Percentiles rank a stretch among this genome's conserved stretches.
Conservation (phyloP, 1,284 basidiomycete species). For the Irpex lacteus region DNA sequence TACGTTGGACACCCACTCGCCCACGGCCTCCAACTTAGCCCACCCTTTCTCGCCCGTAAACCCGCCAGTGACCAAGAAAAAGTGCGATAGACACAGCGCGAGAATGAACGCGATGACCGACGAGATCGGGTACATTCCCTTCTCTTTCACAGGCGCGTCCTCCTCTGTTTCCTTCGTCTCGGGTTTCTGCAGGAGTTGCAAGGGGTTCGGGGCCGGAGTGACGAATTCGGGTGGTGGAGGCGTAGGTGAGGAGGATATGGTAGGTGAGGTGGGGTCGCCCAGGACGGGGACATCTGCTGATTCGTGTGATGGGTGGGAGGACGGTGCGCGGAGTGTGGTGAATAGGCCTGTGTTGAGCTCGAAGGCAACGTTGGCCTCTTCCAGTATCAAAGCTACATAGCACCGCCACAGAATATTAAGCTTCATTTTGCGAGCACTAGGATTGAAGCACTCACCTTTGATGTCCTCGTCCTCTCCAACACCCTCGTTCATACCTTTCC, state of each 20-base stretch:
- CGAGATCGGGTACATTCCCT: constrained; percentile 30
- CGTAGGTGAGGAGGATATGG: constrained; percentile 17
- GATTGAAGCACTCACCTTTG: constrained; percentile 46
- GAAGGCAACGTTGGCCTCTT: constrained; percentile 71
- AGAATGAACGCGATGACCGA: constrained; percentile 44
- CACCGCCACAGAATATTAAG: background rate
- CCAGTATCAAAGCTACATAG: constrained; percentile 40
- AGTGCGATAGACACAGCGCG: constrained; percentile 31
- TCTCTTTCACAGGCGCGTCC: constrained; percentile 12
- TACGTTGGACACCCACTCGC: background rate
- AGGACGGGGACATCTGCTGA: constrained; percentile 16
- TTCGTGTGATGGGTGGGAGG: constrained; percentile 7
- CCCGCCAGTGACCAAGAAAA: constrained; percentile 9
- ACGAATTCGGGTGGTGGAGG: constrained; percentile 22
- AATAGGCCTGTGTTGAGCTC: constrained; percentile 69
- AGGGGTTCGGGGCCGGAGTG: background rate
- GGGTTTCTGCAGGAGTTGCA: constrained; percentile 3
- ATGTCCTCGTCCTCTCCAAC: constrained; percentile 50
- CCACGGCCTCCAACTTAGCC: constrained; percentile 5
- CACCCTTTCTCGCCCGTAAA: constrained; percentile 7
- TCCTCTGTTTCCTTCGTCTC: constrained; percentile 19
- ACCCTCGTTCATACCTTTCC: constrained; percentile 69
- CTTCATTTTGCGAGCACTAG: background rate
- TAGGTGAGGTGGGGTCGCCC: constrained; percentile 26
- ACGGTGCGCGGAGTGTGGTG: constrained; percentile 37